Percentiles rank a stretch among this genome's conserved stretches.
Evolutionary conservation across 2,329 filamentous ascomycete genomes (phyloP).

Genomic region (Hypomyces rosellus): DNA sequence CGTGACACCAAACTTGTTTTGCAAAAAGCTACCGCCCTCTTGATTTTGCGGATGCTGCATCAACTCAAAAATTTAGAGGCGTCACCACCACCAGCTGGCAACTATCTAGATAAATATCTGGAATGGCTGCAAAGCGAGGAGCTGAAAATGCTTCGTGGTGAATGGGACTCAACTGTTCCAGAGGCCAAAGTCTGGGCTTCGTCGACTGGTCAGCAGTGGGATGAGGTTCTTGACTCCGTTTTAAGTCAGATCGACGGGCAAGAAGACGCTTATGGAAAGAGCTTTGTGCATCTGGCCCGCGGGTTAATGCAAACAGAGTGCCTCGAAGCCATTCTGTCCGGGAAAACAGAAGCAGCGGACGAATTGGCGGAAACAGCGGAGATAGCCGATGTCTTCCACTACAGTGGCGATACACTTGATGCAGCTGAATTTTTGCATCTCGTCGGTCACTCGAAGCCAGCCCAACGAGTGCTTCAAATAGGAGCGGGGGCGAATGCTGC

Average conservation of each 20-base stretch:
- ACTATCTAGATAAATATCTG: background rate
- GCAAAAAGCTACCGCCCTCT: background rate
- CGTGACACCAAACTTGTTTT: background rate
- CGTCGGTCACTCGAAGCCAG: slow-evolving; percentile 7
- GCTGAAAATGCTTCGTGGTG: too few relatives aligned
- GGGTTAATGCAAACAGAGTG: too few relatives aligned
- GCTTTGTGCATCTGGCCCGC: background rate
- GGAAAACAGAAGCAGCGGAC: background rate
- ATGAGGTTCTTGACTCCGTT: too few relatives aligned
- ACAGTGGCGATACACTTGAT: background rate
- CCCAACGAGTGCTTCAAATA: slow-evolving; percentile 17
- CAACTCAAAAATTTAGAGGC: too few relatives aligned
- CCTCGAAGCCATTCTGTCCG: too few relatives aligned
- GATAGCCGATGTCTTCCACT: background rate
- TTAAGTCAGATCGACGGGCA: background rate
- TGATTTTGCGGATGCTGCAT: too few relatives aligned
- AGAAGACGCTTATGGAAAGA: background rate
- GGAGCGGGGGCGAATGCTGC: slow-evolving; percentile 34
- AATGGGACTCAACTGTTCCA: too few relatives aligned
- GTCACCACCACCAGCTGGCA: background rate
- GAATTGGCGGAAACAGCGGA: background rate
- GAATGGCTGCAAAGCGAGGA: too few relatives aligned
- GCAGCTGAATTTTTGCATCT: background rate
- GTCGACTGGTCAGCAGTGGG: too few relatives aligned
- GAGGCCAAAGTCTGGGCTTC: too few relatives aligned